Conservation (phyloP, 331 rosid species). For the Acacia pycnantha region DNA sequence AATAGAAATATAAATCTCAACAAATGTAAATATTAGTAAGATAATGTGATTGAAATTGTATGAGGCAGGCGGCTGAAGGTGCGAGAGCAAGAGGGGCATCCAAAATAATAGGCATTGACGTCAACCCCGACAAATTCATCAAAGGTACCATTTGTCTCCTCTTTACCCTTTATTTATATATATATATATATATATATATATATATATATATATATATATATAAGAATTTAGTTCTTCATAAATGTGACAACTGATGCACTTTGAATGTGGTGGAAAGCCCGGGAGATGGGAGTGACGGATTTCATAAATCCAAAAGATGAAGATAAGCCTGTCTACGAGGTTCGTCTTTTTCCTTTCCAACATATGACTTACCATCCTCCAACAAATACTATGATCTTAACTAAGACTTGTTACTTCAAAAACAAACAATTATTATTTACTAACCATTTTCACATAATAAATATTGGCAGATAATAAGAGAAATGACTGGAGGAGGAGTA, state of each 20-base stretch:
- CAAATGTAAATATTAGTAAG: background rate
- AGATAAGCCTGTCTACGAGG: constrained; percentile 69
- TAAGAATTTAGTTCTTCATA: no score
- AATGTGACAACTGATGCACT: background rate
- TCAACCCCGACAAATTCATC: constrained; percentile 56
- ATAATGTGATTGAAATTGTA: background rate
- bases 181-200: no score
- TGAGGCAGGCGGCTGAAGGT: constrained; percentile 71
- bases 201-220: background rate
- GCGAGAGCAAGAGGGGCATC: constrained; percentile 79
- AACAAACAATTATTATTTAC: background rate
- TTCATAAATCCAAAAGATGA: constrained; percentile 65
- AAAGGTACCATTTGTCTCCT: constrained; percentile 37
- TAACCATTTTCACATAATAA: background rate
- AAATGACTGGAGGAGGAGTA: constrained; percentile 69
- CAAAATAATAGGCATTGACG: constrained; percentile 76
- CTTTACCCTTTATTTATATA: no score
- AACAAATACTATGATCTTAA: background rate
- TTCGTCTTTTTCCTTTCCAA: constrained; percentile 12
- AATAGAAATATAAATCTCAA: background rate
- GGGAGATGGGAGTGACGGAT: constrained; percentile 69
- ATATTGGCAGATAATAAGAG: constrained; percentile 51
- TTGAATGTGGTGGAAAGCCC: constrained; percentile 37
- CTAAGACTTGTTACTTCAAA: background rate
- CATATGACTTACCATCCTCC: no score